Percentiles rank a stretch among this genome's conserved stretches.
phyloP scores from a whole-genome alignment of 78 protist genomes.

The Dictyostelium discoideum region dicty_2.7 NC_007091.3:2488501-2489000 shows the following conservation, averaged over 20 bases:
- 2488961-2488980: too few relatives aligned
- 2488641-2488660: neutral
- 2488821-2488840: conserved; percentile 1
- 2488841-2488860: too few relatives aligned
- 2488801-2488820: neutral
- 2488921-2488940: too few relatives aligned
- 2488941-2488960: neutral
- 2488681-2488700: neutral
- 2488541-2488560: neutral
- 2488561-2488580: neutral
- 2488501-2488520: too few relatives aligned
- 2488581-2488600: neutral
- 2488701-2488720: neutral
- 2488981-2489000: neutral
- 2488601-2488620: neutral
- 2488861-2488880: too few relatives aligned
- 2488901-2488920: too few relatives aligned
- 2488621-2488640: neutral
- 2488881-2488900: too few relatives aligned
- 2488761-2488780: neutral
- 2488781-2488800: neutral
- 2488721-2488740: neutral
- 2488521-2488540: neutral
- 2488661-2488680: neutral
- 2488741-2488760: neutral